A percentile compares a stretch with the other conserved stretches of the same genome.
These are phyloP conservation scores for Nothopassalora personata DNA, from an alignment of 2,329 filamentous ascomycete genomes.

Conservation along the genomic window DNA sequence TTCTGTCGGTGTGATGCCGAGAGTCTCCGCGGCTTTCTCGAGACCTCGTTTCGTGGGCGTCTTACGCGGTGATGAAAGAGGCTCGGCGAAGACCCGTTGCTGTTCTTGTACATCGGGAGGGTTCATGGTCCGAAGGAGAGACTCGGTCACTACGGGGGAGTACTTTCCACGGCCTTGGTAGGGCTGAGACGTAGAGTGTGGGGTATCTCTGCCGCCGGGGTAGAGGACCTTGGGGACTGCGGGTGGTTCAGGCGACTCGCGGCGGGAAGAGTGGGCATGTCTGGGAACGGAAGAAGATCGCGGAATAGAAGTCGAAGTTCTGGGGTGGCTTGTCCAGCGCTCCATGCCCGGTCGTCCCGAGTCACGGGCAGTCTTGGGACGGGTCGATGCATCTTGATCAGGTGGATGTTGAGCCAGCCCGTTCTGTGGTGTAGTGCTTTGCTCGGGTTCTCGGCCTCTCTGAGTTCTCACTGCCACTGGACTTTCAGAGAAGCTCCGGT, in stretches of 20 bases:
- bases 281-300: conserved; percentile 18
- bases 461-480: neutral
- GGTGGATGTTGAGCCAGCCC: neutral
- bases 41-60: neutral
- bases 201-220: conserved; percentile 15
- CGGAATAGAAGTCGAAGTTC: conserved; percentile 24
- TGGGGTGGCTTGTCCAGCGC: conserved; percentile 22
- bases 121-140: conserved; percentile 19
- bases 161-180: conserved; percentile 13
- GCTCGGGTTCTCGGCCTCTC: neutral
- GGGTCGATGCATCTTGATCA: neutral
- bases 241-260: conserved; percentile 1
- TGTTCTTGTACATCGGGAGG: conserved; percentile 5
- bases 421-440: neutral
- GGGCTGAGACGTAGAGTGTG: conserved; percentile 22
- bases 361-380: neutral
- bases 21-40: neutral
- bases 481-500: neutral
- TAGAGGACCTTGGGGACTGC: conserved; percentile 3
- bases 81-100: neutral
- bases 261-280: neutral
- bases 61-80: neutral
- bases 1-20: neutral
- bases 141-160: conserved; percentile 18
- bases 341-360: neutral